Evolutionary conservation across 352 stramenopile genomes (phyloP).

Genomic region (Globisporangium alternatum): DNA sequence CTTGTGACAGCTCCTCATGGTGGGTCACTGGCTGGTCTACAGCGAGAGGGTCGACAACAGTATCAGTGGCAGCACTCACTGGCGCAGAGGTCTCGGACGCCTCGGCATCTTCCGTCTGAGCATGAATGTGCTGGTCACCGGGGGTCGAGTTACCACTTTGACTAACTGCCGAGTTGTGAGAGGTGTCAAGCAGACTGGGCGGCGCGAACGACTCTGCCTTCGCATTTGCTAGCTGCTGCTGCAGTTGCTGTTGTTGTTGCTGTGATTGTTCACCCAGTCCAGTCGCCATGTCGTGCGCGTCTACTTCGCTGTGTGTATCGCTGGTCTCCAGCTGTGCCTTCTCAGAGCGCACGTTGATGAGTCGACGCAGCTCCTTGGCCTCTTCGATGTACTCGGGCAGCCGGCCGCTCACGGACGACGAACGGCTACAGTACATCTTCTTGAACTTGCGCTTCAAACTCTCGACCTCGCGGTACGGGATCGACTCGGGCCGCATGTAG

Average conservation of each 20-base stretch:
- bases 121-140: background rate
- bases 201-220: constrained; percentile 1
- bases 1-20: background rate
- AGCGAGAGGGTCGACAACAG: background rate
- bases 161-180: background rate
- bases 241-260: background rate
- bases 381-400: constrained; percentile 50
- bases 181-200: background rate
- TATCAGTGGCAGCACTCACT: background rate
- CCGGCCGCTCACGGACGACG: constrained; percentile 15
- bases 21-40: background rate
- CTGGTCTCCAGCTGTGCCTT: constrained; percentile 32
- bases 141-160: background rate
- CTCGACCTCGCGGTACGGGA: constrained; percentile 60
- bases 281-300: constrained; percentile 15
- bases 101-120: background rate
- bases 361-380: constrained; percentile 43
- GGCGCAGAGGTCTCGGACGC: background rate
- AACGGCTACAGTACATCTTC: constrained; percentile 60
- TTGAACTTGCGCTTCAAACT: constrained; percentile 72
- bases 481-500: constrained; percentile 54
- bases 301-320: constrained; percentile 33
- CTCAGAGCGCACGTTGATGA: constrained; percentile 47
- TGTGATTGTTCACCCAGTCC: constrained; percentile 1
- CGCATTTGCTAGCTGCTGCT: background rate